phyloP scores from a whole-genome alignment of 2,329 filamentous ascomycete species.

The Monosporascus sp. region DNA sequence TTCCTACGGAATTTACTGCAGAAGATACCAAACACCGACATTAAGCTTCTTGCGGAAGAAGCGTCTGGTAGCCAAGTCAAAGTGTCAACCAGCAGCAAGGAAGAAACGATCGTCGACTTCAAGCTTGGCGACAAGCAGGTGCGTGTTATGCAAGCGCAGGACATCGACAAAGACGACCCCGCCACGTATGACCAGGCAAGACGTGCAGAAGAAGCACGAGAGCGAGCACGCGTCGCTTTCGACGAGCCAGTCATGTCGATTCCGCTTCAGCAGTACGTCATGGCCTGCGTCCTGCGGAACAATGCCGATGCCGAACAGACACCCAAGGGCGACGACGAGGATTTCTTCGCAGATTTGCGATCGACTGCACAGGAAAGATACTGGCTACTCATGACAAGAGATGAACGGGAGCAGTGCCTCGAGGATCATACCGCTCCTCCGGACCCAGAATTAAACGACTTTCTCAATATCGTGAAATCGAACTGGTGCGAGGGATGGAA shows the following conservation, averaged over 20 bases:
- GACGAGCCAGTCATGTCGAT: conserved; percentile 1
- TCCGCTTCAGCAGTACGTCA: conserved; percentile 4
- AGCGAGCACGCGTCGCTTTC: not conserved
- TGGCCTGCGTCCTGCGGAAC: not conserved
- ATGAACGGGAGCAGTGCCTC: not conserved
- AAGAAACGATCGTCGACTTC: conserved; percentile 1
- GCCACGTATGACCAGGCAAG: not conserved
- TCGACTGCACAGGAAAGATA: not conserved
- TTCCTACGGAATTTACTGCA: not conserved
- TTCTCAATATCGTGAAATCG: not conserved
- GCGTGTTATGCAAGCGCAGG: conserved; percentile 4
- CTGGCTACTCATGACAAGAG: conserved; percentile 1
- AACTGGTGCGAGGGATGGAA: conserved; percentile 4
- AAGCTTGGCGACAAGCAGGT: not conserved
- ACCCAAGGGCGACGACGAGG: not conserved
- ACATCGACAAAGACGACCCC: conserved; percentile 3
- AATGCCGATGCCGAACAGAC: not conserved
- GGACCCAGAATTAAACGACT: not conserved
- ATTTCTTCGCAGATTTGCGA: not conserved
- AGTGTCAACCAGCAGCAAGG: too few species aligned
- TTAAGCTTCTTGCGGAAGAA: too few species aligned
- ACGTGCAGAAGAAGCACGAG: not conserved
- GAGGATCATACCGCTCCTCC: not conserved
- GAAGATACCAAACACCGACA: not conserved
- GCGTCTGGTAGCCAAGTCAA: too few species aligned